Conservation (phyloP, 139 green algal species). For the Chlamydomonas sphaeroides region DNA sequence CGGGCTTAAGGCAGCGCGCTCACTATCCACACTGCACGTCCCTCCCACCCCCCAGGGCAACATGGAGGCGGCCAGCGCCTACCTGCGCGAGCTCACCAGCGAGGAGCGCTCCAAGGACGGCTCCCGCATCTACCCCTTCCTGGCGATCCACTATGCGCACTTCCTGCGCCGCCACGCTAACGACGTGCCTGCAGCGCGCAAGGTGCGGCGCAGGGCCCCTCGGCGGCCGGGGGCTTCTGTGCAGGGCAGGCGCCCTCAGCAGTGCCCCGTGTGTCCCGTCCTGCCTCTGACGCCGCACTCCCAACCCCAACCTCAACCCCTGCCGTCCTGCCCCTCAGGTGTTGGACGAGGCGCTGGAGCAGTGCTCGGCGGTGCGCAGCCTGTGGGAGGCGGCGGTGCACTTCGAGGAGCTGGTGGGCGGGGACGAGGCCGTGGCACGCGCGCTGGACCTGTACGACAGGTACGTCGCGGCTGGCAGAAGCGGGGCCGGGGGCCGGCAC, state of each 20-base stretch:
- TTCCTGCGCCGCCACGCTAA: constrained; percentile 59
- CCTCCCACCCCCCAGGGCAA: constrained; percentile 38
- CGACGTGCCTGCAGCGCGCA: constrained; percentile 48
- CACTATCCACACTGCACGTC: too few relatives aligned
- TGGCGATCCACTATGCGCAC: constrained; percentile 74
- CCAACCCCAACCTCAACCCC: too few relatives aligned
- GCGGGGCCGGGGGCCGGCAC: too few relatives aligned
- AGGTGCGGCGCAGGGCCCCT: constrained; percentile 29
- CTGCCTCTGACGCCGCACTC: too few relatives aligned
- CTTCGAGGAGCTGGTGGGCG: constrained; percentile 68
- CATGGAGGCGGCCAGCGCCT: constrained; percentile 49
- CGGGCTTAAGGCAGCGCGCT: too few relatives aligned
- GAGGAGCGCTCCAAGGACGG: constrained; percentile 61
- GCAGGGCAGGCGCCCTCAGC: too few relatives aligned
- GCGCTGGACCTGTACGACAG: constrained; percentile 66
- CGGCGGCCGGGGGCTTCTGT: not conserved
- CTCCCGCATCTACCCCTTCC: constrained; percentile 52
- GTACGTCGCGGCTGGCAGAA: too few relatives aligned
- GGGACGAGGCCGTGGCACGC: constrained; percentile 41
- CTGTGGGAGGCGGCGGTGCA: constrained; percentile 78
- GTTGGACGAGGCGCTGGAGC: constrained; percentile 60
- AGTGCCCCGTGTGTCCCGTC: too few relatives aligned
- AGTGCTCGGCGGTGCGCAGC: constrained; percentile 36
- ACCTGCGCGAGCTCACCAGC: constrained; percentile 64
- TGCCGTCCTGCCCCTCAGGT: constrained; percentile 14